phyloP scores from a whole-genome alignment of 2,329 filamentous ascomycete species.

The Diaporthe caulivora region DNA sequence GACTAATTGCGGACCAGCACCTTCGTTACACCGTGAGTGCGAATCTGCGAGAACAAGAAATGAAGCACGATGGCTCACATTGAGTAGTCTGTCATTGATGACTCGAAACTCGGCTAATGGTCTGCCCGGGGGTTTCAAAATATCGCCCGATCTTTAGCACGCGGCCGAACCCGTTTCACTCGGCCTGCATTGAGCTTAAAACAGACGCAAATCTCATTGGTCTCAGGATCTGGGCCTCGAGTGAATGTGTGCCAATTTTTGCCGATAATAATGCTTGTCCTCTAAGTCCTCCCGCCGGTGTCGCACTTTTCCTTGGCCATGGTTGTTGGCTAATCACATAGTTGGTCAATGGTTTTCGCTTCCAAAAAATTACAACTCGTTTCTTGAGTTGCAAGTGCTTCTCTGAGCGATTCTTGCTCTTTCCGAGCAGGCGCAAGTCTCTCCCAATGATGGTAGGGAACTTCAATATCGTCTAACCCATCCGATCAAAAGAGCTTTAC shows the following conservation, averaged over 20 bases:
- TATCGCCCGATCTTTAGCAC: slow-evolving; percentile 14
- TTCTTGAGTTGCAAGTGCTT: too few relatives aligned
- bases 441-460: neutral
- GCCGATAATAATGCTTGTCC: neutral
- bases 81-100: neutral
- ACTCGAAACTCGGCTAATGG: slow-evolving; percentile 21
- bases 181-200: neutral
- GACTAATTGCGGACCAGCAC: neutral
- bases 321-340: too few relatives aligned
- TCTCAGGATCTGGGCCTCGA: neutral
- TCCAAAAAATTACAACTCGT: too few relatives aligned
- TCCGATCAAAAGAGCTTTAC: neutral
- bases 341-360: too few relatives aligned
- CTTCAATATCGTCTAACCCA: neutral
- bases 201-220: neutral
- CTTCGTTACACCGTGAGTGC: neutral
- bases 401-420: too few relatives aligned
- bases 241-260: too few relatives aligned
- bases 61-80: neutral
- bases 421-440: too few relatives aligned
- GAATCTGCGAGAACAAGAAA: neutral
- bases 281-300: too few relatives aligned
- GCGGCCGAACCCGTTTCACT: slow-evolving; percentile 21
- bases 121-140: slow-evolving; percentile 19
- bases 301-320: too few relatives aligned